Evolutionary conservation across 345 rosid species (phyloP), one percentile per base, ranked within the genome.

Genomic region (Salix dunnii): DNA sequence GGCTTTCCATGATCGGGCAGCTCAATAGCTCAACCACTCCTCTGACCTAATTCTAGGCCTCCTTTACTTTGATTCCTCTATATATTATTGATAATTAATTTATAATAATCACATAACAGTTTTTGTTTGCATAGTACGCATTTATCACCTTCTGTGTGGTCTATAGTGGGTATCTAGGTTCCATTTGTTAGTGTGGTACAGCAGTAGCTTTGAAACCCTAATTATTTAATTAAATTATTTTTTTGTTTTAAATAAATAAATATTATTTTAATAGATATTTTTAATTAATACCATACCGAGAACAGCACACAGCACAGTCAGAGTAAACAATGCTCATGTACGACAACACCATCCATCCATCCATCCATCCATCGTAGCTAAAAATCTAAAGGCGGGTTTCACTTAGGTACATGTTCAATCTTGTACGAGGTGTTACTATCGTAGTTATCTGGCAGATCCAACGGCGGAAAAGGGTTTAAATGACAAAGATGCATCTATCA

Each of bases 1-100:
- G 87, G 82, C 76, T 72, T 77, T 69, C 78, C 72, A 70, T 74
- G 77, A 77, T 64, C 78, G 78, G 81, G 75, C 88, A 84, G 87
- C 89, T 89, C 92, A 87, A 89, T 86, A 80, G 85, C 94, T 78
- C 92, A 90, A 92, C 93, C 68, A 92, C 93, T 92, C 93, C 84
- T 82, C 94, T 89, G 94, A 89, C 94, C 89, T 89, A 83, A 86
- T 86, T 89, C 84, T 81, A 78, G 71, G 67, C 82, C 78, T 75
- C 78, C 82, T 81, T 71, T 74, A 77, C 85, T 88, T 88, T 85
- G 90, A 92, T 90, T 88, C 92, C 90, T 75, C 84, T 92, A 10
- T n/a, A 9, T 58, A n/a, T 55, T 58, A 9, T n/a, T n/a, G 1
- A n/a, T 27, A 55, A n/a, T 55, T 55, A 55, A n/a, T 55, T 55